These are phyloP conservation scores for Metroxylon sagu DNA, from an alignment of 176 grass and related monocot genomes.

Conservation along the genomic window DNA sequence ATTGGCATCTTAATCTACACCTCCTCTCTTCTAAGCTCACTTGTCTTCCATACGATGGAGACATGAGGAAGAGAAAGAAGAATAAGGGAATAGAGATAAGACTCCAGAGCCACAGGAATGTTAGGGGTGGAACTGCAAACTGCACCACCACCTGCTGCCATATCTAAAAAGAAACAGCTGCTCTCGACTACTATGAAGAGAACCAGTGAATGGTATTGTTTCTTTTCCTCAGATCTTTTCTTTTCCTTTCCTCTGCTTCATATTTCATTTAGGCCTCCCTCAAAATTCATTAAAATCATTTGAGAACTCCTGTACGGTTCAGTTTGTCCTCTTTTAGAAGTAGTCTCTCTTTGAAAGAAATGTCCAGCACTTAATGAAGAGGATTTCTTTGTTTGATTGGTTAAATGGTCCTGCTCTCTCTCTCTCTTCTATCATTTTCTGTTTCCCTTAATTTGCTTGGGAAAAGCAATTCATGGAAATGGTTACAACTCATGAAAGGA, in stretches of 20 bases:
- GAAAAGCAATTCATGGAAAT: too few relatives aligned
- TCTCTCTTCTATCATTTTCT: too few relatives aligned
- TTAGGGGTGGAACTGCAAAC: conserved; percentile 25
- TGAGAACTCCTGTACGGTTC: too few relatives aligned
- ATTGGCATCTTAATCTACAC: conserved; percentile 10
- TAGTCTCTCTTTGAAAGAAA: too few relatives aligned
- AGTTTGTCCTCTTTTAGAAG: too few relatives aligned
- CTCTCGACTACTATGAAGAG: conserved; percentile 57
- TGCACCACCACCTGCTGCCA: conserved; percentile 14
- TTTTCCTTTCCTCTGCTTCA: conserved; percentile 1
- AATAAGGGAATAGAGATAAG: neutral
- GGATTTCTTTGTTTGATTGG: too few relatives aligned
- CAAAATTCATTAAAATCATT: too few relatives aligned
- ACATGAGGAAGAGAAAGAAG: conserved; percentile 19
- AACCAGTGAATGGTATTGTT: conserved; percentile 48
- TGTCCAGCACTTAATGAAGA: too few relatives aligned
- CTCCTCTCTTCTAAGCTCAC: conserved; percentile 15
- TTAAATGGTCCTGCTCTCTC: too few relatives aligned
- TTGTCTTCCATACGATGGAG: conserved; percentile 10
- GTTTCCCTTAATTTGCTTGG: too few relatives aligned
- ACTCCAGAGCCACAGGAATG: conserved; percentile 16
- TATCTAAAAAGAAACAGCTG: conserved; percentile 29
- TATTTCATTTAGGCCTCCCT: neutral
- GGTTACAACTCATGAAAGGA: too few relatives aligned
- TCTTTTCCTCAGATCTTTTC: neutral